Evolutionary conservation across 2,329 filamentous ascomycete genomes (phyloP).

Genomic region (Balansia obtecta): DNA sequence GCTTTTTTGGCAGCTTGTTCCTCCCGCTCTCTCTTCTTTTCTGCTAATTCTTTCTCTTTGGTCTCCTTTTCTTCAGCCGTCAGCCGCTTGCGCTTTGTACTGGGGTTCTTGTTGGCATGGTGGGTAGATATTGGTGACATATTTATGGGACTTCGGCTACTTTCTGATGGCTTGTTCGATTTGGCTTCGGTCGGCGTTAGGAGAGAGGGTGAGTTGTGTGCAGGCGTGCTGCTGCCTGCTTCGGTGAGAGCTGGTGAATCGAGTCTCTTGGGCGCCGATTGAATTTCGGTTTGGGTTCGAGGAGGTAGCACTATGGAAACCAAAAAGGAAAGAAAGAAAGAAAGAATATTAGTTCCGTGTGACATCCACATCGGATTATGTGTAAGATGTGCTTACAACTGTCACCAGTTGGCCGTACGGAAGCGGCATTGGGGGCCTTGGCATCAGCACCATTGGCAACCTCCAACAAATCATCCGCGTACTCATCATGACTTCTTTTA

Average conservation of each 20-base stretch:
- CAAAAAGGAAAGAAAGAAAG: too few species aligned
- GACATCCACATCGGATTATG: neutral
- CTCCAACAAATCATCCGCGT: slow-evolving; percentile 21
- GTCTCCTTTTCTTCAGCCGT: slow-evolving; percentile 23
- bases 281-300: slow-evolving; percentile 12
- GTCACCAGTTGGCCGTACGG: slow-evolving; percentile 12
- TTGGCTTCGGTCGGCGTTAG: slow-evolving; percentile 18
- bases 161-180: slow-evolving; percentile 2
- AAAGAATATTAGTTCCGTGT: slow-evolving; percentile 7
- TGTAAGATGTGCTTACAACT: slow-evolving; percentile 9
- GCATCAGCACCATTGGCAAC: slow-evolving; percentile 10
- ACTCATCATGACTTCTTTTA: slow-evolving; percentile 37
- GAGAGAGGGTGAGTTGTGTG: slow-evolving; percentile 23
- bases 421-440: slow-evolving; percentile 9
- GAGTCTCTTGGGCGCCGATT: slow-evolving; percentile 15
- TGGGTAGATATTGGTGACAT: neutral
- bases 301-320: slow-evolving; percentile 11
- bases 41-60: slow-evolving; percentile 15
- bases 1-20: slow-evolving; percentile 18
- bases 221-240: slow-evolving; percentile 27
- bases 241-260: slow-evolving; percentile 28
- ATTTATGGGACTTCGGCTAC: slow-evolving; percentile 7
- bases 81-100: slow-evolving; percentile 30
- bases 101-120: slow-evolving; percentile 11
- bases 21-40: slow-evolving; percentile 23